A percentile compares a stretch with the other conserved stretches of the same genome.
phyloP scores from a whole-genome alignment of 768 basidiomycete genomes.

The Lactifluus echinatus region DNA sequence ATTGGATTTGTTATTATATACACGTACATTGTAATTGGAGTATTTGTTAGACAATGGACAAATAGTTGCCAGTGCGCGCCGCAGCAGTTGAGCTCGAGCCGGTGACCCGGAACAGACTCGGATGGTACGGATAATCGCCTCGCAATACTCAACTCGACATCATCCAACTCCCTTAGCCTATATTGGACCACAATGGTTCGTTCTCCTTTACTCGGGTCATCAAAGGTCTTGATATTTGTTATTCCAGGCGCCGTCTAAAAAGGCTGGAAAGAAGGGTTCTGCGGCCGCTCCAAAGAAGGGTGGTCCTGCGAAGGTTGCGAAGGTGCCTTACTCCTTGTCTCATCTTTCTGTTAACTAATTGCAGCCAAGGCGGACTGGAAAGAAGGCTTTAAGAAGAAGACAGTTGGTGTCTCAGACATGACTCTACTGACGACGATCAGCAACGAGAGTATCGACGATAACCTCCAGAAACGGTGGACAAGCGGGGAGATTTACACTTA shows the following conservation, averaged over 20 bases:
- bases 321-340: constrained; percentile 38
- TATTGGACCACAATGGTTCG: constrained; percentile 13
- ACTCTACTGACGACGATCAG: constrained; percentile 93
- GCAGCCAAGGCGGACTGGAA: constrained; percentile 89
- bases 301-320: constrained; percentile 55
- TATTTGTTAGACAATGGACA: no score
- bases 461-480: constrained; percentile 92
- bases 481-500: constrained; percentile 98
- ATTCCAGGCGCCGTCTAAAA: constrained; percentile 69
- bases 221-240: background rate
- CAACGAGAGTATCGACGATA: constrained; percentile 96
- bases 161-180: background rate
- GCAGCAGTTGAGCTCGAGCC: background rate
- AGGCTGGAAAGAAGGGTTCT: constrained; percentile 77
- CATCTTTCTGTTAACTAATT: background rate
- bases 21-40: no score
- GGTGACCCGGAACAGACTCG: no score
- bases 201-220: background rate
- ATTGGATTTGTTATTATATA: no score
- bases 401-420: constrained; percentile 98
- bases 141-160: background rate
- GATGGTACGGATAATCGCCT: background rate
- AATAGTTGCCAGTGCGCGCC: background rate
- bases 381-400: constrained; percentile 99
- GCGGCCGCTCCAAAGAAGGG: constrained; percentile 58